These are phyloP conservation scores for Plicaturopsis crispa DNA, from an alignment of 768 basidiomycete species.

Conservation along the genomic window DNA sequence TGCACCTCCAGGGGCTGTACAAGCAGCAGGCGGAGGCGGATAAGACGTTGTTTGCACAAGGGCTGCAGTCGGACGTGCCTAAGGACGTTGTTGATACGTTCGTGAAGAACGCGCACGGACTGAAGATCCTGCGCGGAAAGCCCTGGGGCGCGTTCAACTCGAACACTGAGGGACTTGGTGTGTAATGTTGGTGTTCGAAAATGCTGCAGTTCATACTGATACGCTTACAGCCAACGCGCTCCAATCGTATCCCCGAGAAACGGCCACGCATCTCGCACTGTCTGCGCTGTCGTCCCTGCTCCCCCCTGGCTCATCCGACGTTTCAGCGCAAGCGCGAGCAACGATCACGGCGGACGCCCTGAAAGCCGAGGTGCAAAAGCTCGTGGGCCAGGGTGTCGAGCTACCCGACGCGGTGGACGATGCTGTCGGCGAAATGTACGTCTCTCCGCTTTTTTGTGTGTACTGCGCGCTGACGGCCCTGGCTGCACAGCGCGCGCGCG, in stretches of 20 bases:
- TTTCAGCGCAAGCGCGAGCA: too few relatives aligned
- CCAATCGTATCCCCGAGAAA: slow-evolving; percentile 39
- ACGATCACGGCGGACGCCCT: slow-evolving; percentile 49
- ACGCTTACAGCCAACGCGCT: slow-evolving; percentile 32
- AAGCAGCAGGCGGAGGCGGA: slow-evolving; percentile 70
- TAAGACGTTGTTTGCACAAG: slow-evolving; percentile 32
- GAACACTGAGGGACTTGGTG: slow-evolving; percentile 44
- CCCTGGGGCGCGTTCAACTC: slow-evolving; percentile 51
- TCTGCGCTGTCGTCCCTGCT: slow-evolving; percentile 41
- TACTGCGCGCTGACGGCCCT: slow-evolving; percentile 12
- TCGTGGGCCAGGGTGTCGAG: slow-evolving; percentile 41
- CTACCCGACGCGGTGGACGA: slow-evolving; percentile 50
- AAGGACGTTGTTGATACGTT: slow-evolving; percentile 59
- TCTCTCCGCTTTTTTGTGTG: too few relatives aligned
- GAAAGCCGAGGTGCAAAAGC: slow-evolving; percentile 36
- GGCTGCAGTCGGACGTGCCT: slow-evolving; percentile 43
- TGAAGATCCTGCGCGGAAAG: slow-evolving; percentile 58
- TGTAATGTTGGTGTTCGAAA: slow-evolving; percentile 8
- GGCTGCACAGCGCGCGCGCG: slow-evolving; percentile 52
- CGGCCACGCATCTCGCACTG: slow-evolving; percentile 68
- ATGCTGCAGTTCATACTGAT: slow-evolving; percentile 1
- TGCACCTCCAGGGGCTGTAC: slow-evolving; percentile 81
- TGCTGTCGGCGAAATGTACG: slow-evolving; percentile 76
- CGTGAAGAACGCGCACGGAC: slow-evolving; percentile 72
- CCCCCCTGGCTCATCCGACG: slow-evolving; percentile 16